A percentile compares a stretch with the other conserved stretches of the same genome.
phyloP scores from a whole-genome alignment of 1,284 basidiomycete species.

The Ganoderma sp. region DNA sequence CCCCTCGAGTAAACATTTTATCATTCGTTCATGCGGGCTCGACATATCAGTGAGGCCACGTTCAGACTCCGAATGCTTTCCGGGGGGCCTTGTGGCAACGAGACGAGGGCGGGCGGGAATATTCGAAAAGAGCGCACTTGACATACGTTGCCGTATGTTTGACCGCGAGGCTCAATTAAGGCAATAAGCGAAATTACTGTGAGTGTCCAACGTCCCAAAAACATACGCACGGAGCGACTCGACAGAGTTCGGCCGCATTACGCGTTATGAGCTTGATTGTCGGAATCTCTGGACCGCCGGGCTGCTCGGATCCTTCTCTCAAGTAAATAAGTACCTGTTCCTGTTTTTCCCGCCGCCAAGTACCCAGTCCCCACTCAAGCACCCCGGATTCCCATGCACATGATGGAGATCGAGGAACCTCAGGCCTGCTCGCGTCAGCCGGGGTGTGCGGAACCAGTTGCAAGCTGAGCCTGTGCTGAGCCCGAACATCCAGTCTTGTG shows the following conservation, averaged over 20 bases:
- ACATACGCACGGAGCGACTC: not conserved
- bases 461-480: not conserved
- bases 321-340: not conserved
- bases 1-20: constrained; percentile 1
- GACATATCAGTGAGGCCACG: not conserved
- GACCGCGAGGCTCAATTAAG: constrained; percentile 5
- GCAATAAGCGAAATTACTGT: constrained; percentile 6
- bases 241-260: not conserved
- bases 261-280: constrained; percentile 6
- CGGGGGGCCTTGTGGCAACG: not conserved
- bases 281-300: not conserved
- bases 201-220: constrained; percentile 1
- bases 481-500: not conserved
- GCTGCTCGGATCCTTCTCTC: not conserved
- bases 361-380: not conserved
- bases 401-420: not conserved
- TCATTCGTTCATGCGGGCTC: constrained; percentile 3
- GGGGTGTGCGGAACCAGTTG: not conserved
- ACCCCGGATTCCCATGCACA: not conserved
- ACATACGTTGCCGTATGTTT: constrained; percentile 1
- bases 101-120: not conserved
- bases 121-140: not conserved
- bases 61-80: not conserved
- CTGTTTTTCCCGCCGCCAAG: constrained; percentile 1
- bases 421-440: not conserved